Evolutionary conservation across 768 basidiomycete species (phyloP), one percentile per base, ranked within the genome.

Genomic region (Sporobolomyces roseus): DNA sequence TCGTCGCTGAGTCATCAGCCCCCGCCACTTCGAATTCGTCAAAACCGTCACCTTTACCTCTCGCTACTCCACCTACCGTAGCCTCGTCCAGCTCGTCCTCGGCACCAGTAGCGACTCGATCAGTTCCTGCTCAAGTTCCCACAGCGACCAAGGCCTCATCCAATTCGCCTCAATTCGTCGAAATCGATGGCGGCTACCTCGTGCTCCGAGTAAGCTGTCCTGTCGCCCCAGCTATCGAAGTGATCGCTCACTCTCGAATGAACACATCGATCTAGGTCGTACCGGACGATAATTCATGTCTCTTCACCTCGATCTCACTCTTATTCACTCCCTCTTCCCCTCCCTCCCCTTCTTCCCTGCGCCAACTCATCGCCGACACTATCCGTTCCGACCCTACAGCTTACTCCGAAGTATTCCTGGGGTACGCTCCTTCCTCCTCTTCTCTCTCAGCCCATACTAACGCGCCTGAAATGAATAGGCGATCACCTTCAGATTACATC

Each of bases 271-370:
- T 46, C 89, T 85, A 61, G 59, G 83, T 92, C 63, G 91, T 94
- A 23, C 93, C 93, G n/a, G 94, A 98, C 75, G 94, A 98, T 79
- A 98, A 98, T 75, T 89, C 91, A 2, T 98, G 94, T 78, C 81
- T 98, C 35, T 98, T 97, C 80, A 88, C 88, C 4, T 86, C 92
- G 4, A 82, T 91, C 51, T 90, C 89, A 21, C 80, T 94, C 48
- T 81, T 94, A 2, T 93, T 97, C 74, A 86, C 88, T 76, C 91
- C 93, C 75, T 86, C 85, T 65, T 36, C 51, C 8, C 86, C 88
- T 17, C 78, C 82, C n/a, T 87, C 87, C 66, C 88, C 88, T 3
- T 80, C 82, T 30, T 79, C 82, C 68, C 84, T 96, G 76, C 84
- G 93, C 48, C 82, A 65, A 93, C 91, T 92, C 74, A 88, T 94